Base-by-base conservation (phyloP, 2,329 filamentous ascomycete species). In the Fusarium haematococcum region DNA sequence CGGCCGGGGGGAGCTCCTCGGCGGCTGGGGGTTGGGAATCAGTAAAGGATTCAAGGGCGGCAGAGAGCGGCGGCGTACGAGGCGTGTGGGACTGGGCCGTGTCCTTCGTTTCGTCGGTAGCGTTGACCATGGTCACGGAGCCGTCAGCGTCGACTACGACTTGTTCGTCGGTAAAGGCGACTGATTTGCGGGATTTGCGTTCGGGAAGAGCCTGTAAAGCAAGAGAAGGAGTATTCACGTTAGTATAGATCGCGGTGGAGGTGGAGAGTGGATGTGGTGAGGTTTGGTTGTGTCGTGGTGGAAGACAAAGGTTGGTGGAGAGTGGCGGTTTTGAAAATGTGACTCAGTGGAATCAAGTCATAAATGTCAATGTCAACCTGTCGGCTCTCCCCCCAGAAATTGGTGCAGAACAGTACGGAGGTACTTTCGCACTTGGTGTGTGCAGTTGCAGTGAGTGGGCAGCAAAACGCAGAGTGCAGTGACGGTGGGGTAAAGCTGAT, bases 111-210 rank as follows among this genome's bases (percentile, higher is more conserved):
- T 94, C 93, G 80, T 93, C 91, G 79, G 90, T 88, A 77, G 92
- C 90, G 83, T 94, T 91, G 83, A 91, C 89, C 85, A 93, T 92
- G 80, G 91, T 94, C 82, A 98, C 91, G 82, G 92, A 91, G 80
- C 96, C 96, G 88, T 98, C 94, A 84, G 91, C 91, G 87, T 97
- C 94, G 83, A 98, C 95, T 80, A 98, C 91, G 76, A 94, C 90
- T 79, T 94, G 91, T 81, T 94, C 94, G 85, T 97, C 94, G 82
- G 93, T 95, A 84, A 98, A 98, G 75, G 95, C 92, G 80, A 98
- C 96, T 56, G 95, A 97, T 87, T 98, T 98, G 86, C 95, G 93
- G 80, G 93, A 91, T 84, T 94, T 95, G 82, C 90, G 89, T 79
- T 92, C 89, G 78, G 82, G 63, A 54, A 75, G 77, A 60, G 62